Conservation (phyloP, 192 early-diverging fungal species). For the Podila minutissima region DNA sequence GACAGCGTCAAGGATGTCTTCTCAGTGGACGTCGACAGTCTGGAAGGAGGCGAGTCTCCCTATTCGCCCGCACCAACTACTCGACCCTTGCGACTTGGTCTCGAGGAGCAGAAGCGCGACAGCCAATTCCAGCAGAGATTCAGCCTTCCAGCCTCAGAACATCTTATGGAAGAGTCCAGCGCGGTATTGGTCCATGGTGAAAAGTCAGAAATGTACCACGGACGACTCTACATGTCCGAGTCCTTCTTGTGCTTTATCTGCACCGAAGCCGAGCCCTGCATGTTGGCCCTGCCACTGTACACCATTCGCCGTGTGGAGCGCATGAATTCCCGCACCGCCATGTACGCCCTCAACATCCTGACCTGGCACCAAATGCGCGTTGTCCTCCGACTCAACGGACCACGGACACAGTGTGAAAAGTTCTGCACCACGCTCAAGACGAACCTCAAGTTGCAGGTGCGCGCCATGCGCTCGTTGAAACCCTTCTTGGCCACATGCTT, state of each 20-base stretch:
- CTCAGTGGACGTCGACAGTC: constrained; percentile 43
- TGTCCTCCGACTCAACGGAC: constrained; percentile 82
- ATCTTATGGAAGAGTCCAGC: constrained; percentile 71
- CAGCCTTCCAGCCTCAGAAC: constrained; percentile 80
- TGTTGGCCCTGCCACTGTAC: constrained; percentile 86
- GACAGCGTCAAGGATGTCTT: constrained; percentile 47
- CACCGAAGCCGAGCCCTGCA: constrained; percentile 71
- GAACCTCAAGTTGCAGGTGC: constrained; percentile 76
- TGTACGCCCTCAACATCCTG: constrained; percentile 82
- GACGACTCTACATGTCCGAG: constrained; percentile 86
- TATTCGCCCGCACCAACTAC: constrained; percentile 50
- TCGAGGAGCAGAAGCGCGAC: constrained; percentile 84
- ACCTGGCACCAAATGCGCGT: constrained; percentile 93
- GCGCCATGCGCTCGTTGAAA: constrained; percentile 82
- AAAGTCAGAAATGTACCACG: constrained; percentile 56
- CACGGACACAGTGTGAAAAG: constrained; percentile 72
- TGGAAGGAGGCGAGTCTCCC: constrained; percentile 27
- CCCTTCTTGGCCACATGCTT: constrained; percentile 80
- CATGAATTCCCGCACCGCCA: constrained; percentile 69
- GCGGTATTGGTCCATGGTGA: constrained; percentile 68
- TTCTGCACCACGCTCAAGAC: constrained; percentile 84
- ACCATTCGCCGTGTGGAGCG: constrained; percentile 94
- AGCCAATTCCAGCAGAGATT: constrained; percentile 78
- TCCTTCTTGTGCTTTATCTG: constrained; percentile 89
- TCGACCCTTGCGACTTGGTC: constrained; percentile 63